Evolutionary conservation across 371 early-diverging fungal genomes (phyloP), one percentile per base, ranked within the genome.

Genomic region (Syncephalastrum sp.): DNA sequence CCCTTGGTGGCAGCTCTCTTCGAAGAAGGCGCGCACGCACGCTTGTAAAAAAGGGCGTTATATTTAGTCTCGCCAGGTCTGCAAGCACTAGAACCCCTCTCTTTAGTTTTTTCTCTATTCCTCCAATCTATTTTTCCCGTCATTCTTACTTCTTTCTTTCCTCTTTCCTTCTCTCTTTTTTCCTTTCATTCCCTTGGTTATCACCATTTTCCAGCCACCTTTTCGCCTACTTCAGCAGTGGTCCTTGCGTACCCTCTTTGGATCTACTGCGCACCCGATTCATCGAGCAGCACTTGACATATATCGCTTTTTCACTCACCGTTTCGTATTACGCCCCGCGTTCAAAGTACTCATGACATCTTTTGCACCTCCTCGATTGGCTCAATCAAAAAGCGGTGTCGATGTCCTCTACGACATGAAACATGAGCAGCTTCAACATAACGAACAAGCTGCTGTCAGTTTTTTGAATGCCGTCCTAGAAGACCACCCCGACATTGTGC

Each of bases 311-410:
- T 46, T 23, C 8, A 46, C 47, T 15, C 13, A 12, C 47, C 47
- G 47, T 13, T 46, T 23, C 10, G 47, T 46, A 19, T 46, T 46
- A 19, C 47, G 23, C 2, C 47, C 23, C 15, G 47, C 47, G 23
- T 46, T 46, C 19, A 49, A 17, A 25, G 5, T n/a, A 53, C 53
- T 47, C 29, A 58, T 59, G 52, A 24, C 69, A 60, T 21, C 61
- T 14, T 59, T 59, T 46, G 58, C 50, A 56, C 62, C 68, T 25
- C 56, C 64, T 52, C 68, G 61, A 23, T 47, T 75, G 17, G 59
- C 65, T 44, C 57, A 68, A 51, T 64, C 77, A 1, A 74, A 74
- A 64, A 67, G 68, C 42, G 72, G 70, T 25, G 66, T 64, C 12
- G 71, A 70, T 29, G 19, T 65, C 2, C 45, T 75, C 27, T 60